Evolutionary conservation across 2,329 filamentous ascomycete genomes (phyloP).

Genomic region (Leptosphaerulina australis): DNA sequence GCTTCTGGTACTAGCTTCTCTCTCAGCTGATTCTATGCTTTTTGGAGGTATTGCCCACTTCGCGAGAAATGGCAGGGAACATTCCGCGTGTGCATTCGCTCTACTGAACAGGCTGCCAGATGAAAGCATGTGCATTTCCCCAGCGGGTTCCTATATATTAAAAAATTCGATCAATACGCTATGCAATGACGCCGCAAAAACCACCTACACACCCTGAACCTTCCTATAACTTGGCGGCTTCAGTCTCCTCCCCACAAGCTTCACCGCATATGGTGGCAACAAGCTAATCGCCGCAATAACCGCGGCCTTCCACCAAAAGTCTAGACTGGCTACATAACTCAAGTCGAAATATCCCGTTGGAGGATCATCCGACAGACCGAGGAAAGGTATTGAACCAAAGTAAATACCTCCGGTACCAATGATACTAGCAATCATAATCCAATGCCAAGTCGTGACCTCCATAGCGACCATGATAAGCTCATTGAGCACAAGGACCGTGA

Average conservation of each 20-base stretch:
- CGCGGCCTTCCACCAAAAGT: conserved; percentile 85
- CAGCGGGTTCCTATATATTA: too few species aligned
- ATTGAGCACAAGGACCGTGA: conserved; percentile 89
- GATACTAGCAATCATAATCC: conserved; percentile 84
- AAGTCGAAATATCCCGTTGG: conserved; percentile 77
- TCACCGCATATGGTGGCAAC: conserved; percentile 84
- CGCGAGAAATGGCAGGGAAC: too few species aligned
- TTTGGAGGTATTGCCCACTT: too few species aligned
- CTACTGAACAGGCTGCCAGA: too few species aligned
- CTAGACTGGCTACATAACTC: conserved; percentile 74
- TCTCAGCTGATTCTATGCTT: too few species aligned
- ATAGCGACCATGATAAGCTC: conserved; percentile 97
- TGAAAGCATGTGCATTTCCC: too few species aligned
- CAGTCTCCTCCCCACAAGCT: conserved; percentile 81
- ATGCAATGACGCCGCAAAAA: background rate
- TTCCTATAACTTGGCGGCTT: conserved; percentile 95
- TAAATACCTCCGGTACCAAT: conserved; percentile 83
- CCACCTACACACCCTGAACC: conserved; percentile 69
- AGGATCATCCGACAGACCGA: conserved; percentile 52
- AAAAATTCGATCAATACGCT: background rate
- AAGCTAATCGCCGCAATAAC: conserved; percentile 81
- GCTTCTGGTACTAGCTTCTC: too few species aligned
- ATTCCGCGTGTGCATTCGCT: too few species aligned
- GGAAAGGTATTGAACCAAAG: conserved; percentile 80
- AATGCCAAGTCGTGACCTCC: conserved; percentile 96